phyloP scores from a whole-genome alignment of 2,329 filamentous ascomycete species.

The Sclerotiophoma versabilis region DNA sequence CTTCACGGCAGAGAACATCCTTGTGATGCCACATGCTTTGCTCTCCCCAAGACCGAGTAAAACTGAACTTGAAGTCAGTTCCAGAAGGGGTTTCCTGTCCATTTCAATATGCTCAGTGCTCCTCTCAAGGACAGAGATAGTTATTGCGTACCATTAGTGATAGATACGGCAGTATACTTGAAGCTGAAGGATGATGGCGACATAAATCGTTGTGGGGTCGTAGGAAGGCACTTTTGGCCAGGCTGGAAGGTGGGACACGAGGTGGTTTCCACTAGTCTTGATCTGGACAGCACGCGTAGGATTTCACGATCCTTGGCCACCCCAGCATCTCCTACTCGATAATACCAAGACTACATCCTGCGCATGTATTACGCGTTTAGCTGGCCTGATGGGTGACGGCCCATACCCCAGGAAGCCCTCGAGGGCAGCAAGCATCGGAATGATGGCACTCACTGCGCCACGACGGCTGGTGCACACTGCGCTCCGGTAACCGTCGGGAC shows the following conservation, averaged over 20 bases:
- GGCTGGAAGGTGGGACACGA: conserved; percentile 1
- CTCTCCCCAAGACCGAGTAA: too few species aligned
- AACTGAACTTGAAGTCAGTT: too few species aligned
- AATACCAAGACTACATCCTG: conserved; percentile 1
- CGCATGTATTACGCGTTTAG: conserved; percentile 28
- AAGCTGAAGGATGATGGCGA: neutral
- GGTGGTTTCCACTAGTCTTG: neutral
- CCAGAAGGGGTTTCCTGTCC: too few species aligned
- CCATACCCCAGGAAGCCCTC: conserved; percentile 4
- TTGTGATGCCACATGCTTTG: neutral
- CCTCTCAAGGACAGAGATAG: neutral
- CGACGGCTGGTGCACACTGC: conserved; percentile 11
- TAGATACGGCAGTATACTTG: neutral
- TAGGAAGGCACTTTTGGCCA: neutral
- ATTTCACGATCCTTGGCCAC: neutral
- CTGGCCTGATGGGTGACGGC: conserved; percentile 7
- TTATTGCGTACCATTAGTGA: neutral
- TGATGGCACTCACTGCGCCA: conserved; percentile 17
- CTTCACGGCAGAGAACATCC: neutral
- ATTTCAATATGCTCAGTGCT: neutral
- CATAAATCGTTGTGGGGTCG: conserved; percentile 3
- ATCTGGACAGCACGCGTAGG: neutral
- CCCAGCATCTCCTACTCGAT: conserved; percentile 7
- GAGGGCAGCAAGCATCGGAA: conserved; percentile 23
- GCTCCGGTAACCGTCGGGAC: neutral